Base-by-base conservation (phyloP, 2,329 filamentous ascomycete genomes). In the Furcasterigmium sp. region DNA sequence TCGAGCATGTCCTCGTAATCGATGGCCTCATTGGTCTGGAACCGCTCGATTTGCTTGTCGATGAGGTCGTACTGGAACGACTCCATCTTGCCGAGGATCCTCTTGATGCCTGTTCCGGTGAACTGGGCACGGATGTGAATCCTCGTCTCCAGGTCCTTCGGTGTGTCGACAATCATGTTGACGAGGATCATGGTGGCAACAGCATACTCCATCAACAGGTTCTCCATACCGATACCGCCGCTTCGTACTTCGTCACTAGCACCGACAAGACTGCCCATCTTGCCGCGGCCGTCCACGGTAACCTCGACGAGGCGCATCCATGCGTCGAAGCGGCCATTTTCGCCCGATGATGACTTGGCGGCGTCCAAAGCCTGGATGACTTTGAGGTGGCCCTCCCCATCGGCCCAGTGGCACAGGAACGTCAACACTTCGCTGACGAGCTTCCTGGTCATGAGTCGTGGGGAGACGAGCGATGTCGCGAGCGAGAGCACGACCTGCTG, bases 291-390 rank as follows among this genome's bases (percentile, higher is more conserved):
- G 64, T 97, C 93, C 51, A 96, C 83, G 1, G 91, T 97, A 54
- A 97, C 91, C 67, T 97, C 93, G 34, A 97, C 91, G 47, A 96
- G 85, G 46, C 93, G 88, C 88, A 98, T 95, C 93, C 93, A 98
- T 29, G 91, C 84, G 64, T 98, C 93, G 58, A 98, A 98, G 2
- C 93, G 82, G 30, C 93, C 91, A 66, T 94, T 96, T 63, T 97
- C 93, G 48, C 85, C 86, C 57, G 91, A 84, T 56, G 90, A 81
- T 36, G 76, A 79, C 67, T 96, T 97, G 65, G 96, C 86, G 60
- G 86, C 80, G 60, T 98, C 93, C 72, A 97, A 80, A 29, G 90
- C 88, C 67, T 95, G 87, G 43, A 98, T 82, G 26, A 98, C 93
- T 66, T 94, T 95, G 54, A 90, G 71, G 59, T 98, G 93, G 6